These are phyloP conservation scores for Arachnopeziza araneosa DNA, from an alignment of 2,329 filamentous ascomycete species.

Conservation along the genomic window DNA sequence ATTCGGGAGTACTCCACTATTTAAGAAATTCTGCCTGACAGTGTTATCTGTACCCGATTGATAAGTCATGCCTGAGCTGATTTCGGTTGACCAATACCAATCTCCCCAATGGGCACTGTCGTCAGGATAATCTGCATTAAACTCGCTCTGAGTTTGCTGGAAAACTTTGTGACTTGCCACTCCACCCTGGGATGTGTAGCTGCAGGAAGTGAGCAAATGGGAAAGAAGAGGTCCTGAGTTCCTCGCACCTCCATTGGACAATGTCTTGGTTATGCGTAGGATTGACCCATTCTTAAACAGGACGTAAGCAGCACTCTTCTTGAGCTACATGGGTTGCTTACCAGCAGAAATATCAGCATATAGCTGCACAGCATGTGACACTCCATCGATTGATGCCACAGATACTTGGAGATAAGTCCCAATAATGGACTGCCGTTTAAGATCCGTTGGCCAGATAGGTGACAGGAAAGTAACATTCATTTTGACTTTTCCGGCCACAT, in stretches of 20 bases:
- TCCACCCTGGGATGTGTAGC: constrained; percentile 20
- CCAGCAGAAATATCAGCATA: constrained; percentile 69
- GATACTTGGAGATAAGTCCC: constrained; percentile 66
- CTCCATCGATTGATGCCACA: constrained; percentile 56
- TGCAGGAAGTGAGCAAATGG: constrained; percentile 45
- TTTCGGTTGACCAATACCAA: constrained; percentile 69
- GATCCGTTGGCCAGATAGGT: constrained; percentile 62
- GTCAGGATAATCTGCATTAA: constrained; percentile 27
- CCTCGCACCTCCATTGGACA: constrained; percentile 55
- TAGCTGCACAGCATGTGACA: constrained; percentile 58
- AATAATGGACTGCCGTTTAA: constrained; percentile 61
- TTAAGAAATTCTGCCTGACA: constrained; percentile 62
- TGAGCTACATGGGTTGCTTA: constrained; percentile 32
- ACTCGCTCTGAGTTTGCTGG: constrained; percentile 24
- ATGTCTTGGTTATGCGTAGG: constrained; percentile 53
- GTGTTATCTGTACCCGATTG: constrained; percentile 61
- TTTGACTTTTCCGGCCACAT: constrained; percentile 53
- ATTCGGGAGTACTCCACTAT: constrained; percentile 57
- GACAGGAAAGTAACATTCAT: constrained; percentile 68
- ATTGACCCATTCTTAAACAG: constrained; percentile 56
- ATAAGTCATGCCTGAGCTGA: constrained; percentile 50
- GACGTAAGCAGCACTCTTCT: not conserved
- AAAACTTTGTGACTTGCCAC: constrained; percentile 21
- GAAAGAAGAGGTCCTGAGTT: constrained; percentile 51
- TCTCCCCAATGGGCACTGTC: constrained; percentile 71